Conservation (phyloP, 2,329 filamentous ascomycete species). For the Botryosphaeria dothidea region DNA sequence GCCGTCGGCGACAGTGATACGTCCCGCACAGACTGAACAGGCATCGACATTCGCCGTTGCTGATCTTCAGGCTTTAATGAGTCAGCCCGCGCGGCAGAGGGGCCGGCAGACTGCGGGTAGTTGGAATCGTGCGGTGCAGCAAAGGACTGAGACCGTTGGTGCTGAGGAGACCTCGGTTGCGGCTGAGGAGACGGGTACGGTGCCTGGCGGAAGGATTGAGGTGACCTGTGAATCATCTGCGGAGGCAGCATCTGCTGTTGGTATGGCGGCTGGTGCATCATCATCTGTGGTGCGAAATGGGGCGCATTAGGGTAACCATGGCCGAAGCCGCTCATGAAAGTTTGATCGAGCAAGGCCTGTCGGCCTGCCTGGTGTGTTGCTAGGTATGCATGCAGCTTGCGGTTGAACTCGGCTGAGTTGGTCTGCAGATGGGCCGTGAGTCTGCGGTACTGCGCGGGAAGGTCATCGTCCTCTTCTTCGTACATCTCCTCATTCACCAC, state of each 20-base stretch:
- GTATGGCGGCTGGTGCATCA: slow-evolving; percentile 31
- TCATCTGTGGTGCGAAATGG: slow-evolving; percentile 43
- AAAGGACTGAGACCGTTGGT: slow-evolving; percentile 48
- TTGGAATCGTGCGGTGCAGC: slow-evolving; percentile 41
- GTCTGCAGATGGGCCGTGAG: slow-evolving; percentile 65
- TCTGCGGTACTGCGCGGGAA: slow-evolving; percentile 66
- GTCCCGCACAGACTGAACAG: slow-evolving; percentile 33
- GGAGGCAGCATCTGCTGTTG: slow-evolving; percentile 36
- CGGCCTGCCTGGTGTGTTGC: slow-evolving; percentile 57
- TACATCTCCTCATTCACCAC: slow-evolving; percentile 95
- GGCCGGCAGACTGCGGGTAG: slow-evolving; percentile 30
- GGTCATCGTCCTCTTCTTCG: slow-evolving; percentile 86
- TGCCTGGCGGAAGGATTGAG: slow-evolving; percentile 24
- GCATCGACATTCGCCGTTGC: slow-evolving; percentile 47
- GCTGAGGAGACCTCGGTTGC: slow-evolving; percentile 41
- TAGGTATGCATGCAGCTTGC: slow-evolving; percentile 60
- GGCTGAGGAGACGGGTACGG: slow-evolving; percentile 42
- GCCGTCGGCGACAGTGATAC: slow-evolving; percentile 21
- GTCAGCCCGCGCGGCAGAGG: slow-evolving; percentile 22
- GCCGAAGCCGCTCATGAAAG: slow-evolving; percentile 16
- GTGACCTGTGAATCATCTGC: slow-evolving; percentile 33
- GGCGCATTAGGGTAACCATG: slow-evolving; percentile 38
- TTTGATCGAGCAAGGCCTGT: slow-evolving; percentile 12
- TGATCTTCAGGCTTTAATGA: slow-evolving; percentile 29
- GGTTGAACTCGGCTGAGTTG: slow-evolving; percentile 61